Conservation (phyloP, 2,329 filamentous ascomycete genomes). For the Dothideomycetes sp. region DNA sequence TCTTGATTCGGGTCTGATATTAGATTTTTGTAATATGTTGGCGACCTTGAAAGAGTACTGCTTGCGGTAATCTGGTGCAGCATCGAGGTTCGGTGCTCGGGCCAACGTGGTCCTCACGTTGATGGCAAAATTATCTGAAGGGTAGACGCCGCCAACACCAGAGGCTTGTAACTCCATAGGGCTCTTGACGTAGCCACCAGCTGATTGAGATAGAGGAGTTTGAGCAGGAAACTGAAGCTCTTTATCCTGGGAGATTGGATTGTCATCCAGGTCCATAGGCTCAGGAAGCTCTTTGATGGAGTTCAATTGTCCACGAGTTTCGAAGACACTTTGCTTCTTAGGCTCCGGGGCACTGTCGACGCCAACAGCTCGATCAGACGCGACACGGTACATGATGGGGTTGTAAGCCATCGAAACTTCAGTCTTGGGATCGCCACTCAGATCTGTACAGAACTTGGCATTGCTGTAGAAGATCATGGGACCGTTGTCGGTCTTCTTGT, state of each 20-base stretch:
- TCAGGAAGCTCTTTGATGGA: slow-evolving; percentile 23
- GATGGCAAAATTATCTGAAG: slow-evolving; percentile 46
- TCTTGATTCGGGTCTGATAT: slow-evolving; percentile 12
- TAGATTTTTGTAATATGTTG: slow-evolving; percentile 23
- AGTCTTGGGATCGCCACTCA: slow-evolving; percentile 53
- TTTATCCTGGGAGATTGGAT: slow-evolving; percentile 26
- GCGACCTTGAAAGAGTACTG: slow-evolving; percentile 21
- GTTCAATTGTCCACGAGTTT: slow-evolving; percentile 26
- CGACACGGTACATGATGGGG: slow-evolving; percentile 22
- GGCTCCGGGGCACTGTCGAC: neutral
- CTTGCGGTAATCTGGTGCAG: slow-evolving; percentile 3
- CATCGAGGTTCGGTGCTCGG: slow-evolving; percentile 14
- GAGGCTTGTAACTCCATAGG: slow-evolving; percentile 37
- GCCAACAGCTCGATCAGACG: slow-evolving; percentile 28
- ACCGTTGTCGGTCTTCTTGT: slow-evolving; percentile 54
- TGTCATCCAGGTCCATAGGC: slow-evolving; percentile 29
- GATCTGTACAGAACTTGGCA: slow-evolving; percentile 69
- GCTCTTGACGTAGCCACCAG: slow-evolving; percentile 18
- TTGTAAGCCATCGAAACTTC: slow-evolving; percentile 13
- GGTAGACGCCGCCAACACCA: slow-evolving; percentile 53
- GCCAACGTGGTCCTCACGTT: slow-evolving; percentile 35
- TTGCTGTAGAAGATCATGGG: slow-evolving; percentile 78
- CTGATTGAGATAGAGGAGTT: slow-evolving; percentile 18
- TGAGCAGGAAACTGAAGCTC: slow-evolving; percentile 31
- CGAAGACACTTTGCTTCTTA: slow-evolving; percentile 14